Base-by-base conservation (phyloP, 1,139 yeast species). In the Zhuliangozyma parablackwelliae region DNA sequence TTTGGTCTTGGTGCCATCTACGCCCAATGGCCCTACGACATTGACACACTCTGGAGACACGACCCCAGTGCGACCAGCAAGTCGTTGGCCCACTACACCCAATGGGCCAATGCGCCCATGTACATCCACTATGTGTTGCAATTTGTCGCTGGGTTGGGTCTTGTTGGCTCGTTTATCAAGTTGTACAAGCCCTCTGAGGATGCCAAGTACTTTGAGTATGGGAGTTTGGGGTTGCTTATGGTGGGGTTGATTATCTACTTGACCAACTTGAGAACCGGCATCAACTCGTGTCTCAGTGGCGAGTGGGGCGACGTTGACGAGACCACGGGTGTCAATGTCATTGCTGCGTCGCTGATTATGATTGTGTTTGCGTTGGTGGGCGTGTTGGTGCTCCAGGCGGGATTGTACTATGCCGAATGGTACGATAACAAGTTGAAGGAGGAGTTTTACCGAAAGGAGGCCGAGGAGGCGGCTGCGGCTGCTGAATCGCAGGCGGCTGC, bases 301-400 rank as follows among this genome's bases (percentile, higher is more conserved):
- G 69, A 78, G 43, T 92, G 97, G 97, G 97, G 96, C 45, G 97
- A 92, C 38, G 96, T 92, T 37, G 88, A 86, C 52, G 79, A 75
- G 58, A 69, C 72, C 44, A 88, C 96, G 24, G 97, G 97, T 21
- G 65, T 92, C 51, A 87, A 87, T 49, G 96, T 92, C 31, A 78
- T 92, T 58, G 96, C 95, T 31, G 97, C 97, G 6, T 81, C 95
- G 31, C 82, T 83, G 61, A 76, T 85, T 33, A 83, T 92, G 71
- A 71, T 86, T 46, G 78, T 84, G 16, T 60, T 88, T 42, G 72
- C 84, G 13, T 69, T 90, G 40, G 54, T 79, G 24, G 97, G 97
- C 44, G 87, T 89, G 16, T 63, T 89, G 39, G 73, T 86, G 10
- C 72, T 92, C 48, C 97, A 92, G 67, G 80, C 76, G 35, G 97